Evolutionary conservation across 495 filamentous ascomycete genomes (phyloP).

Genomic region (Penicillium canariense): DNA sequence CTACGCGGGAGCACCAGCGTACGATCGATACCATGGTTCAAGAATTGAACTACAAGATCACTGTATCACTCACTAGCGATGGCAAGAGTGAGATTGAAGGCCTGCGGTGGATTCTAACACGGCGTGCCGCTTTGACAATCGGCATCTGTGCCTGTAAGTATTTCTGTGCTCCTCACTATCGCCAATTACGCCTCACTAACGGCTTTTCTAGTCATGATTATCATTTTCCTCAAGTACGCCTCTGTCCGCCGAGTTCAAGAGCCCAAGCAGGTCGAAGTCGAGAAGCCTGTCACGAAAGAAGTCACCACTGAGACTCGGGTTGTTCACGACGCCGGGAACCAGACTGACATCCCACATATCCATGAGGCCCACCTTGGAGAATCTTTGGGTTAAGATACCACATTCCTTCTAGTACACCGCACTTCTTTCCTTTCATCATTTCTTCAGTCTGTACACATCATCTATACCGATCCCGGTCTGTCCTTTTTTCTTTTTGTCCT

Average conservation of each 20-base stretch:
- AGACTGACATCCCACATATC: constrained; percentile 4
- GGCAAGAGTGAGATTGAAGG: constrained; percentile 87
- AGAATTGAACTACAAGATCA: constrained; percentile 92
- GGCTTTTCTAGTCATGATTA: constrained; percentile 41
- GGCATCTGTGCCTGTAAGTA: constrained; percentile 43
- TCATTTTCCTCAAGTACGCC: constrained; percentile 45
- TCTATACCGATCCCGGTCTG: neutral
- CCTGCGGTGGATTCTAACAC: constrained; percentile 83
- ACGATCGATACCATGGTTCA: constrained; percentile 80
- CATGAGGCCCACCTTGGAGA: constrained; percentile 36
- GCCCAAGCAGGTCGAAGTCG: constrained; percentile 32
- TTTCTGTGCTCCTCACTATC: neutral
- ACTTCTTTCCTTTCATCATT: neutral
- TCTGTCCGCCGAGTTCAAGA: constrained; percentile 37
- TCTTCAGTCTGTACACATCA: neutral
- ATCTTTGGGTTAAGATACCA: constrained; percentile 35
- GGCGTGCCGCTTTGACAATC: constrained; percentile 81
- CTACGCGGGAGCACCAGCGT: constrained; percentile 79
- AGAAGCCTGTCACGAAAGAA: constrained; percentile 35
- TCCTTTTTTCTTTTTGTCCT: neutral
- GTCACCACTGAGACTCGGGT: constrained; percentile 22
- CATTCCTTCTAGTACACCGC: neutral
- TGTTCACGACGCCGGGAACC: constrained; percentile 18
- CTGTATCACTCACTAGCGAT: constrained; percentile 79
- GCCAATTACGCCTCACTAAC: constrained; percentile 20